Evolutionary conservation across 257 asterid genomes (phyloP).

Genomic region (Vinca minor): DNA sequence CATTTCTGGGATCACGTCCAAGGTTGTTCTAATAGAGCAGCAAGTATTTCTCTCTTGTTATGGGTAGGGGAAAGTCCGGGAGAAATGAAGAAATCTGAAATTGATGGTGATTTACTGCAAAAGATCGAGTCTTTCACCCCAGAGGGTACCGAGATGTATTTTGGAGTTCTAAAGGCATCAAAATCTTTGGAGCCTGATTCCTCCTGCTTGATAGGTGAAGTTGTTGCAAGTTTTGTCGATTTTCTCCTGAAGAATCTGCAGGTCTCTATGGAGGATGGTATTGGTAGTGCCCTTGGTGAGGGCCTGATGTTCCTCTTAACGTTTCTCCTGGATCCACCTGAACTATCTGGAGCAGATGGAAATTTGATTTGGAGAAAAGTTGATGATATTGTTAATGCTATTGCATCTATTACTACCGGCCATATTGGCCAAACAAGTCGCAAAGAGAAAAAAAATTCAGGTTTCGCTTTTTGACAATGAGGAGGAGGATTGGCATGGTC

Average conservation of each 20-base stretch:
- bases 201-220: background rate
- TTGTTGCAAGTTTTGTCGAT: background rate
- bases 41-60: background rate
- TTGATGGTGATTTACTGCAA: background rate
- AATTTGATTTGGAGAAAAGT: no score
- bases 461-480: no score
- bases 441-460: no score
- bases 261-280: background rate
- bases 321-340: background rate
- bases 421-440: no score
- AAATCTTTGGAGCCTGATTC: background rate
- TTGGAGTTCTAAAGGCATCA: background rate
- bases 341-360: no score
- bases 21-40: background rate
- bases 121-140: background rate
- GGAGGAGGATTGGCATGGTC: no score
- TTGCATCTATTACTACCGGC: no score
- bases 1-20: background rate
- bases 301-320: background rate
- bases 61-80: background rate
- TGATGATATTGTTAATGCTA: no score
- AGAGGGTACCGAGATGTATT: background rate
- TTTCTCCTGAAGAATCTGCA: background rate
- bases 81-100: background rate
- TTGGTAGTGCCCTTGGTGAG: background rate